Base-by-base conservation (phyloP, 208 protist species). In the Trypanosoma avium region DNA sequence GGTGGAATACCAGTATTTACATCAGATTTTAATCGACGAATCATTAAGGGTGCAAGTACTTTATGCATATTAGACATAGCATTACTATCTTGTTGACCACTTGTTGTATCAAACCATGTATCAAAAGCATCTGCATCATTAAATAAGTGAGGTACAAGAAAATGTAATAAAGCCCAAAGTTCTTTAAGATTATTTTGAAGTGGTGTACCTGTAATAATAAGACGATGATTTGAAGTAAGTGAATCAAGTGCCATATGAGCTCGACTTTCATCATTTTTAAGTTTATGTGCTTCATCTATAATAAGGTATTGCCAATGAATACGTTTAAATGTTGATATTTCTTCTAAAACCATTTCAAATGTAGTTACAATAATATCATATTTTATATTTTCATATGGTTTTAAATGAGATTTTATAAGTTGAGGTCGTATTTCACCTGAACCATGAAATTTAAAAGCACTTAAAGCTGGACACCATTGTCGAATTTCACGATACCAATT, bases 261-360 rank as follows among this genome's bases (percentile, higher is more conserved):
- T 12, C 76, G 69, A 17, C 86, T 79, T 42, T 97, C 88, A 38
- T 95, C 86, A 61, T 96, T 97, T 73, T 98, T 98, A 19, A 98
- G 82, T 63, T 94, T 94, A 67, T 98, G 99, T 7, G 98, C 99
- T 88, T 99, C 99, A 82, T 99, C 99, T 33, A 99, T 91, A 53
- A 99, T 92, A n/a, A 99, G 68, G 54, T 98, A 99, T 38, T 96
- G 70, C 93, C 95, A 99, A 3, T 64, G 57, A 49, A 97, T 84
- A 56, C 90, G 95, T 56, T 86, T 83, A 24, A 99, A 98, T 1
- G 79, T 73, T 17, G 55, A 59, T 40, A 97, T 61, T 62, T 99
- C 98, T 13, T 86, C 83, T 30, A 95, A 78, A 4, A 97, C 85
- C 72, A 99, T 97, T 70, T 99, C 98, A 75, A 98, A 99, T 1